Base-by-base conservation (phyloP, 1,284 basidiomycete genomes). In the Malassezia sp. region DNA sequence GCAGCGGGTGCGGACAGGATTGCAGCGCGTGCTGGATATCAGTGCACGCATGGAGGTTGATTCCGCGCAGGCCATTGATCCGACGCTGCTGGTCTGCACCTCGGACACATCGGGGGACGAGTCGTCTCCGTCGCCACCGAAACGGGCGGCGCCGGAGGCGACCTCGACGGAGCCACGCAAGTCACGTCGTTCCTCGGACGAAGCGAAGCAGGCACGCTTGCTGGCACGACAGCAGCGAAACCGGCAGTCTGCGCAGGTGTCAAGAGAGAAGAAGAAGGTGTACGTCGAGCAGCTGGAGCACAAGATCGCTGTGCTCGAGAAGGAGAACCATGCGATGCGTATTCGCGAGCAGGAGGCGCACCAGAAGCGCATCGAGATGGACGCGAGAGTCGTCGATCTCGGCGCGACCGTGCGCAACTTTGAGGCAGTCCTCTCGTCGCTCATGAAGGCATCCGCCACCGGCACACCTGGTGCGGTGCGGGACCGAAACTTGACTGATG, bases 191-290 rank as follows among this genome's bases (percentile, higher is more conserved):
- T 32, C 40, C 4, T 18, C 52, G 36, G 62, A 65, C 38, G 61
- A 63, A 30, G 66, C 56, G 38, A 61, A 63, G 40, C 54, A 52
- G 24, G 59, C 61, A 26, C 54, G 64, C n/a, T 54, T 63, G 29
- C 55, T 61, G 38, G 66, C 66, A 23, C 53, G 66, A 15, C 64
- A 67, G 36, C 59, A 58, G n/a, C 57, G 66, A 11, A 69, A 69
- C 45, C 59, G 66, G 31, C 58, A 60, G 37, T 64, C 63, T 15
- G 66, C 66, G 10, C 66, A 69, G 34, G 54, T 61, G 38, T 63
- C 60, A 41, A 54, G 66, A 20, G 59, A 69, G 38, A 58, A 61
- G 39, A 67, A 67, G 45, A 69, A 67, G 50, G 60, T 56, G 1
- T 56, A 66, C 38, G 44, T 63, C 23, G 59, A 58, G 28, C 47